A percentile compares a stretch with the other conserved stretches of the same genome.
These are phyloP conservation scores for Suhomyces sp. DNA, from an alignment of 805 yeast genomes.

Conservation along the genomic window DNA sequence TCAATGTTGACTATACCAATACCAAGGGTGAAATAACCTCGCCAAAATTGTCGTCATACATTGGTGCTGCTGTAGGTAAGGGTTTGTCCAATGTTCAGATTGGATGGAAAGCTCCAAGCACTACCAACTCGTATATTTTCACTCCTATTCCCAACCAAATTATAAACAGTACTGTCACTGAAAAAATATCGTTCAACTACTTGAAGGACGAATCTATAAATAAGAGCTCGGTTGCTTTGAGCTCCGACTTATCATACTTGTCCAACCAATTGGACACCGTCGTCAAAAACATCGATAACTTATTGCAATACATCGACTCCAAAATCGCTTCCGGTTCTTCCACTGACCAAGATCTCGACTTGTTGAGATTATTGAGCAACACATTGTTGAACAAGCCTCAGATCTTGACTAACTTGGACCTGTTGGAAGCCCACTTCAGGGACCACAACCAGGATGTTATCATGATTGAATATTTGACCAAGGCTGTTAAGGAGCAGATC, in stretches of 20 bases:
- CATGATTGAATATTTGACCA: slow-evolving; percentile 77
- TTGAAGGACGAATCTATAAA: slow-evolving; percentile 36
- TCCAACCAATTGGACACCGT: slow-evolving; percentile 45
- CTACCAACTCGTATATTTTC: slow-evolving; percentile 54
- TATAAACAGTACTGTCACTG: slow-evolving; percentile 48
- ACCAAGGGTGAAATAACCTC: slow-evolving; percentile 45
- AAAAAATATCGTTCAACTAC: slow-evolving; percentile 53
- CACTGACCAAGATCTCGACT: slow-evolving; percentile 49
- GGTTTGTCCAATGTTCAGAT: slow-evolving; percentile 37
- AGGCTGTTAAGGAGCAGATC: slow-evolving; percentile 80
- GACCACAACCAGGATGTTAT: slow-evolving; percentile 76
- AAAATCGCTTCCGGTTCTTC: slow-evolving; percentile 32
- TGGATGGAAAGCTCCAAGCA: slow-evolving; percentile 39
- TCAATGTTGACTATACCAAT: slow-evolving; percentile 63
- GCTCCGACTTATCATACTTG: slow-evolving; percentile 43
- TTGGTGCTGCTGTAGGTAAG: slow-evolving; percentile 70
- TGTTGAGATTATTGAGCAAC: slow-evolving; percentile 65
- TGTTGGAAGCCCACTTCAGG: slow-evolving; percentile 59
- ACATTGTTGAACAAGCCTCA: slow-evolving; percentile 51
- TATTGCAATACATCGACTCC: slow-evolving; percentile 47
- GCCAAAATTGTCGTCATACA: slow-evolving; percentile 64
- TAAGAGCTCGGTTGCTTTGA: slow-evolving; percentile 23
- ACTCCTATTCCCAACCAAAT: slow-evolving; percentile 72
- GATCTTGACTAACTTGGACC: slow-evolving; percentile 47
- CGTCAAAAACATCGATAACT: slow-evolving; percentile 45